These are phyloP conservation scores for Haematococcus lacustris DNA, from an alignment of 139 green algal species.

Conservation along the genomic window DNA sequence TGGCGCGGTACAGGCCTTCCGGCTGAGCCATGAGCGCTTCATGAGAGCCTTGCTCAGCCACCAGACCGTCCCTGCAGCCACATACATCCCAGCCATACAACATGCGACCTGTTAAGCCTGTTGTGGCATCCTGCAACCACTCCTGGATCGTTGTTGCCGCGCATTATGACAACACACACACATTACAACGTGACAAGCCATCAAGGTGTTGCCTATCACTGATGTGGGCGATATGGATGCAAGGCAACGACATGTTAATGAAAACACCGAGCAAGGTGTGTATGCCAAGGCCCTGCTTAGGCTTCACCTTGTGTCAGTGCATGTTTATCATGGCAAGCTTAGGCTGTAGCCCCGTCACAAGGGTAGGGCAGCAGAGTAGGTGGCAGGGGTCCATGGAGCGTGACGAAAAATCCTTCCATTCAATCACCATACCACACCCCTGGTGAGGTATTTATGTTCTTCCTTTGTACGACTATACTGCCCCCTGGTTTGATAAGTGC, in stretches of 20 bases:
- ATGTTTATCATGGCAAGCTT: no score
- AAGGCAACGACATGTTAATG: neutral
- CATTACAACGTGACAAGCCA: neutral
- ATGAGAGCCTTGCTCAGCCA: constrained; percentile 48
- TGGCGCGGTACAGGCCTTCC: constrained; percentile 32
- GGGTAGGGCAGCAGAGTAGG: neutral
- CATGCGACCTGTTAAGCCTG: no score
- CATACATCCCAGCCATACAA: neutral
- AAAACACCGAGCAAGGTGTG: neutral
- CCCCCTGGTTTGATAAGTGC: no score
- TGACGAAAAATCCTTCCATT: no score
- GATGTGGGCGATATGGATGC: neutral
- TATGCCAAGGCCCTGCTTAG: no score
- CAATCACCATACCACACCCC: no score
- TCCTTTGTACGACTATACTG: no score
- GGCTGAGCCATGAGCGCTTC: constrained; percentile 33
- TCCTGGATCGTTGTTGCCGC: neutral
- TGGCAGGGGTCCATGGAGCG: no score
- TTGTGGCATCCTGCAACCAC: no score
- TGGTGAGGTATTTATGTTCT: no score
- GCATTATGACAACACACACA: neutral
- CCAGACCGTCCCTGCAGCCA: constrained; percentile 6
- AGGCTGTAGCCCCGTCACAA: no score
- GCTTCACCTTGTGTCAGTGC: no score
- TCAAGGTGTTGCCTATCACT: neutral